Conservation (phyloP, 768 basidiomycete genomes). For the Boletus rufocinnamomeus region DNA sequence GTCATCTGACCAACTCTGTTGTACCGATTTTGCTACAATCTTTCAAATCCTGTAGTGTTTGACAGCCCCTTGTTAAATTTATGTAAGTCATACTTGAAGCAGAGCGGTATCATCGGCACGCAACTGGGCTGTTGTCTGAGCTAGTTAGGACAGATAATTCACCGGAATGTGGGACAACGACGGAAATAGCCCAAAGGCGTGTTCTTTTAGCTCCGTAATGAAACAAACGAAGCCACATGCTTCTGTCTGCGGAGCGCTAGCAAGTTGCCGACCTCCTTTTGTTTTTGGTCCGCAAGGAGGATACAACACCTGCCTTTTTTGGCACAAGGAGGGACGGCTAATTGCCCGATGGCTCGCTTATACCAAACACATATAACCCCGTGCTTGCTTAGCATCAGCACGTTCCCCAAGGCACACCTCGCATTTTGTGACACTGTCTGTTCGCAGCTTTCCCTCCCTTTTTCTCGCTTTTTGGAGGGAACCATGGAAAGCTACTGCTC, state of each 20-base stretch:
- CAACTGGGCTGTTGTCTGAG: conserved; percentile 16
- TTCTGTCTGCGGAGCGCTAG: conserved; percentile 3
- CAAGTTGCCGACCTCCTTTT: conserved; percentile 25
- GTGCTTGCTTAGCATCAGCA: neutral
- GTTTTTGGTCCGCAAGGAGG: conserved; percentile 23
- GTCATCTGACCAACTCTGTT: neutral
- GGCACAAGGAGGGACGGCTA: conserved; percentile 29
- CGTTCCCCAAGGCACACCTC: conserved; percentile 10
- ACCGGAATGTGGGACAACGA: conserved; percentile 1
- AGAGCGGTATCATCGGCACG: neutral
- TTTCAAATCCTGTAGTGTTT: neutral
- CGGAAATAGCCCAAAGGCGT: conserved; percentile 1
- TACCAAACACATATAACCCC: conserved; percentile 17
- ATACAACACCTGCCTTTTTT: conserved; percentile 36
- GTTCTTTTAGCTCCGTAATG: conserved; percentile 19
- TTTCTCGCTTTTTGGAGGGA: conserved; percentile 3
- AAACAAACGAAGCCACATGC: conserved; percentile 13
- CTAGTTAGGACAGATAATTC: neutral
- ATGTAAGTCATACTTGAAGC: neutral
- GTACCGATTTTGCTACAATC: neutral
- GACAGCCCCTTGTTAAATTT: neutral
- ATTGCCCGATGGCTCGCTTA: conserved; percentile 13
- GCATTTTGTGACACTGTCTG: conserved; percentile 1
- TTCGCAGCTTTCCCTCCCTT: neutral
- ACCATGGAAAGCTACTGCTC: conserved; percentile 32